Base-by-base conservation (phyloP, 2,329 filamentous ascomycete species). In the Pseudogymnoascus sp. region DNA sequence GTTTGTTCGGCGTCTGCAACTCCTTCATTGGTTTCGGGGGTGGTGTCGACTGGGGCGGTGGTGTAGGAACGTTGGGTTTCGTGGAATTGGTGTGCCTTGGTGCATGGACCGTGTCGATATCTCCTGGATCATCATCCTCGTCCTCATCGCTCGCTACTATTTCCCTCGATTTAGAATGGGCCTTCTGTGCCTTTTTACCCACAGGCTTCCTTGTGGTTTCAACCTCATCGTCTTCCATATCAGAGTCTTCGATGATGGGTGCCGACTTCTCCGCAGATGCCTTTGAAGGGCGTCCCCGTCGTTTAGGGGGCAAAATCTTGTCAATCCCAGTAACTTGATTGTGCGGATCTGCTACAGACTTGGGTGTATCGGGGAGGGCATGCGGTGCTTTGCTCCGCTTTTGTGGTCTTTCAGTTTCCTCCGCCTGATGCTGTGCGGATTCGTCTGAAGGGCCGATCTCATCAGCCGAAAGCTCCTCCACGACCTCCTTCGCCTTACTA, bases 1-100 rank as follows among this genome's bases (percentile, higher is more conserved):
- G 19, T 8, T 57, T 35, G 26, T 65, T 41, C 9, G 60, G 62
- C 34, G 61, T 65, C 62, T 62, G 67, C 18, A 61, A 21, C 33
- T 62, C 45, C 39, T 60, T 61, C 21, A 59, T 58, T n/a, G 39
- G 57, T 18, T 33, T 52, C 9, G 55, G 55, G 2, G 55, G 35
- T n/a, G 30, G 55, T 1, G 55, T 39, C 21, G 55, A 39, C 19
- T 39, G 55, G 18, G 55, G 33, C 2, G 3, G 35, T 10, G 3
- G 35, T 10, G 30, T 19, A 35, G n/a, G 23, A 19, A 23, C 39
- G 10, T n/a, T 57, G 12, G 30, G 55, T 8, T 57, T 57, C 10
- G 30, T 19, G 30, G 30, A 5, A 23, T 5, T 5, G 13, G 3
- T 19, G 18, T 5, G 55, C 38, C 19, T 39, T 28, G 30, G 55